Conservation (phyloP, 371 early-diverging fungal genomes). For the Mortierella sp. region DNA sequence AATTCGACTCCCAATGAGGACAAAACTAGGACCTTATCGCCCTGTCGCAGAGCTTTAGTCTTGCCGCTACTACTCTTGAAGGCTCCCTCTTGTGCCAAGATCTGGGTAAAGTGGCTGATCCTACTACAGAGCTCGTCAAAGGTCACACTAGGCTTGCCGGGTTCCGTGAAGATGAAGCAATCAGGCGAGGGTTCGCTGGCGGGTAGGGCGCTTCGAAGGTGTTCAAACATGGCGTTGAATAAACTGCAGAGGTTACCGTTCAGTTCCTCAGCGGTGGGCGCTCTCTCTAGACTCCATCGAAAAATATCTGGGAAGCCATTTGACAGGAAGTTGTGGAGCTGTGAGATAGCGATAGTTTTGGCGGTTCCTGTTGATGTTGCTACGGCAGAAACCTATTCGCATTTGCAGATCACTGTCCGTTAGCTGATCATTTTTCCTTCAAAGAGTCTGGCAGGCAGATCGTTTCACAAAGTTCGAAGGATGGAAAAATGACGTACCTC, state of each 20-base stretch:
- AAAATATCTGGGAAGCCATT: slow-evolving; percentile 50
- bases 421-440: no score
- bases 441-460: neutral
- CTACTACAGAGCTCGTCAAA: slow-evolving; percentile 53
- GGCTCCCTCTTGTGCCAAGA: slow-evolving; percentile 34
- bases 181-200: slow-evolving; percentile 42
- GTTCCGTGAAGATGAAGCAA: slow-evolving; percentile 52
- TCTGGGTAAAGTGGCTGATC: slow-evolving; percentile 45
- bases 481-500: slow-evolving; percentile 11
- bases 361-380: slow-evolving; percentile 16
- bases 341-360: slow-evolving; percentile 50
- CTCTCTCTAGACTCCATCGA: slow-evolving; percentile 46
- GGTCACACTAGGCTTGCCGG: slow-evolving; percentile 44
- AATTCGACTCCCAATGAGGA: slow-evolving; percentile 53
- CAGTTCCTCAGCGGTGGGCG: slow-evolving; percentile 44
- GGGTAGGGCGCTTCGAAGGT: slow-evolving; percentile 32
- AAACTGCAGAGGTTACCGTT: slow-evolving; percentile 51
- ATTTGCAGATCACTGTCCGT: no score
- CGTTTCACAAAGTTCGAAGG: neutral
- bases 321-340: slow-evolving; percentile 53
- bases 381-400: slow-evolving; percentile 7
- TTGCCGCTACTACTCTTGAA: slow-evolving; percentile 10
- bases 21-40: slow-evolving; percentile 47
- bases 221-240: slow-evolving; percentile 52
- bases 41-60: slow-evolving; percentile 24